phyloP scores from a whole-genome alignment of 371 early-diverging fungal species.

The Zancudomyces culisetae region DNA sequence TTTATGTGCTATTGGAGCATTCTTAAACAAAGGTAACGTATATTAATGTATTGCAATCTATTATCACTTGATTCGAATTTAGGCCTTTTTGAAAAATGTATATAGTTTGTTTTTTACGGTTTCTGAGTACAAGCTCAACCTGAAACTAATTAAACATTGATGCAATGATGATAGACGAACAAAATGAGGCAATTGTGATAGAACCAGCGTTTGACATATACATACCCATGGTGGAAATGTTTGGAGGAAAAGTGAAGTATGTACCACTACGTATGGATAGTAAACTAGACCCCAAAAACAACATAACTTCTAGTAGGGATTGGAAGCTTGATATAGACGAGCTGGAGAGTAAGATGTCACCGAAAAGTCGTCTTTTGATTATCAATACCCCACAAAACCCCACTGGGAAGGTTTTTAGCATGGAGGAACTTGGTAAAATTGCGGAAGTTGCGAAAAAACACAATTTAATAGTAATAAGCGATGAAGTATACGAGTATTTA shows the following conservation, averaged over 20 bases:
- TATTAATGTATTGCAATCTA: not conserved
- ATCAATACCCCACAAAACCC: slow-evolving; percentile 95
- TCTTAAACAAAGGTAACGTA: not conserved
- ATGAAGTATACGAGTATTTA: slow-evolving; percentile 90
- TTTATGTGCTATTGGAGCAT: not conserved
- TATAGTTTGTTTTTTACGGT: not conserved
- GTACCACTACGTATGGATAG: slow-evolving; percentile 43
- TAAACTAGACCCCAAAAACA: slow-evolving; percentile 10
- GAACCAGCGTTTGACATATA: slow-evolving; percentile 92
- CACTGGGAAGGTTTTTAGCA: slow-evolving; percentile 66
- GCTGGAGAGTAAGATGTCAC: slow-evolving; percentile 52
- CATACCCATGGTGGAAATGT: slow-evolving; percentile 69
- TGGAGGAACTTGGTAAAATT: slow-evolving; percentile 58
- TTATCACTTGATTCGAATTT: not conserved
- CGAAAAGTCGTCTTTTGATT: slow-evolving; percentile 68
- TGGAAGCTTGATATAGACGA: slow-evolving; percentile 77
- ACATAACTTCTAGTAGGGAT: slow-evolving; percentile 37
- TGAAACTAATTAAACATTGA: not conserved
- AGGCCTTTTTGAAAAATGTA: not conserved
- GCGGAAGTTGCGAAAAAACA: slow-evolving; percentile 59
- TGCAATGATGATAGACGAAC: not conserved
- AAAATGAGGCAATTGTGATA: slow-evolving; percentile 72
- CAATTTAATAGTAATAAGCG: slow-evolving; percentile 74
- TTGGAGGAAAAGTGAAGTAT: slow-evolving; percentile 76
- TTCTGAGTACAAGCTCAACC: not conserved